Evolutionary conservation across 2,329 filamentous ascomycete species (phyloP).

Genomic region (Aspergillus melleus): DNA sequence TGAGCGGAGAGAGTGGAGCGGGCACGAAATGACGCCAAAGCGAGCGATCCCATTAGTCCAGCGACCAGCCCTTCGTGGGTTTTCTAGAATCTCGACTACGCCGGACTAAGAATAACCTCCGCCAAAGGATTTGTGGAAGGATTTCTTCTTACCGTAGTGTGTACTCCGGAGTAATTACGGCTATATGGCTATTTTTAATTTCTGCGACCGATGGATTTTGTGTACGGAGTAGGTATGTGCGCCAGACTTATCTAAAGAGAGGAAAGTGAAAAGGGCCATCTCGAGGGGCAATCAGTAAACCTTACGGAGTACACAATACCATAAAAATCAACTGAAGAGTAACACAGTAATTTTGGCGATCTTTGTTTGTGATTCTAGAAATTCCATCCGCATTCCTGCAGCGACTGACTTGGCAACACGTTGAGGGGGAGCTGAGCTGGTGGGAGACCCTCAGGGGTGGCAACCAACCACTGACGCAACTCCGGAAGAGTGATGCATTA

Average conservation of each 20-base stretch:
- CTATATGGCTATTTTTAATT: background rate
- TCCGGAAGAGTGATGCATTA: background rate
- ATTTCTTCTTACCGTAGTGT: background rate
- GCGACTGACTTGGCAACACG: background rate
- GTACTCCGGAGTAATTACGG: too few species aligned
- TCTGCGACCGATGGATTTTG: background rate
- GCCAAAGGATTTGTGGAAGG: background rate
- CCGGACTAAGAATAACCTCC: background rate
- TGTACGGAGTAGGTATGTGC: too few species aligned
- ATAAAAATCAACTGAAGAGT: too few species aligned
- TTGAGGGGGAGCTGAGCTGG: background rate
- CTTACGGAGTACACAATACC: too few species aligned
- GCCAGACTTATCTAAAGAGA: background rate
- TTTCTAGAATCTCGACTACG: conserved; percentile 14
- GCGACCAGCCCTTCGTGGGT: conserved; percentile 8
- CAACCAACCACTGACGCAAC: conserved; percentile 10
- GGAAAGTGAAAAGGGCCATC: background rate
- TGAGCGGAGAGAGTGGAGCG: conserved; percentile 15
- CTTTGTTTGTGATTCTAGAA: conserved; percentile 8
- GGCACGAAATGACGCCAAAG: conserved; percentile 11
- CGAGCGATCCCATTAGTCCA: conserved; percentile 17
- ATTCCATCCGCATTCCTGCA: conserved; percentile 8
- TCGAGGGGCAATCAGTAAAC: too few species aligned
- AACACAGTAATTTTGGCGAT: background rate
- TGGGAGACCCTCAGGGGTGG: conserved; percentile 5